Conservation (phyloP, 495 filamentous ascomycete species). For the Filosporella fistucella region DNA sequence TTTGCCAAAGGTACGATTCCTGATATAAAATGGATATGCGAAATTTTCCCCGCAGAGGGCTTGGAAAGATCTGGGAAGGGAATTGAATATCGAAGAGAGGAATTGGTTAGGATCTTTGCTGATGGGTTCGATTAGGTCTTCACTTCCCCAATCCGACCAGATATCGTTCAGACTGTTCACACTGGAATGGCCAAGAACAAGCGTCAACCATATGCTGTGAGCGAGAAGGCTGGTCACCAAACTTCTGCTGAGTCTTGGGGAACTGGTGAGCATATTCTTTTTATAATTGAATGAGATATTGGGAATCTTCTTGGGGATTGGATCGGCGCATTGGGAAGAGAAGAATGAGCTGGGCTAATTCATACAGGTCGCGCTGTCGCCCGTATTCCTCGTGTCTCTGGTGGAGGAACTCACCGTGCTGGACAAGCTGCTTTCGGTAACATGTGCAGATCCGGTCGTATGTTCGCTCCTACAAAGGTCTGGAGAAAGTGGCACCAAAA, state of each 20-base stretch:
- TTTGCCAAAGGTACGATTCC: constrained; percentile 58
- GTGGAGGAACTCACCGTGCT: constrained; percentile 99
- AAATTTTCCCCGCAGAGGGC: background rate
- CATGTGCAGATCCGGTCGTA: constrained; percentile 98
- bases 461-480: constrained; percentile 99
- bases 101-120: constrained; percentile 11
- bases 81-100: background rate
- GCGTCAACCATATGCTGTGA: constrained; percentile 98
- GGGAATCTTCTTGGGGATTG: no score
- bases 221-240: constrained; percentile 99
- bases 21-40: background rate
- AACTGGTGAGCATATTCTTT: constrained; percentile 73
- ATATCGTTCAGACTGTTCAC: constrained; percentile 97
- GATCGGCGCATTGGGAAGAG: constrained; percentile 3
- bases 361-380: constrained; percentile 90
- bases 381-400: constrained; percentile 99
- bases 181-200: constrained; percentile 99
- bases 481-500: constrained; percentile 99
- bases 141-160: constrained; percentile 91
- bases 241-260: constrained; percentile 99
- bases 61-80: background rate
- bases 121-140: constrained; percentile 57
- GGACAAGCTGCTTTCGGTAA: constrained; percentile 99
- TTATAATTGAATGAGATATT: constrained; percentile 7
- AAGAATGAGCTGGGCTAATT: constrained; percentile 25